These are phyloP conservation scores for Aristolochia fimbriata DNA, from an alignment of 164 flowering plant genomes.

Conservation along the genomic window DNA sequence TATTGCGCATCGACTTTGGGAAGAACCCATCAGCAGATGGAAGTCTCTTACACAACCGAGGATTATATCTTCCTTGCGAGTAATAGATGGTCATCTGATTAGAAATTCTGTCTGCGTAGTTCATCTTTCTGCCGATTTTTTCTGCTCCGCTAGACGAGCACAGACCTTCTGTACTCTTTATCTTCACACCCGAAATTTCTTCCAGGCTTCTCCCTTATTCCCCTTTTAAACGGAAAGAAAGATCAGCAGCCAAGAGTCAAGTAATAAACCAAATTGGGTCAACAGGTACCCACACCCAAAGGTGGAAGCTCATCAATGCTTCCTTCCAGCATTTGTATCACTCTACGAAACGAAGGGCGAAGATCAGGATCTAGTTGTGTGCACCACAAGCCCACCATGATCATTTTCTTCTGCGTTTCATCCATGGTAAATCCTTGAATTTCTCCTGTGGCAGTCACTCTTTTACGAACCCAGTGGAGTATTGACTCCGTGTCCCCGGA, in stretches of 20 bases:
- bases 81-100: neutral
- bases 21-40: neutral
- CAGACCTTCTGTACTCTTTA: too few relatives aligned
- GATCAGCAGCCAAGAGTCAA: too few relatives aligned
- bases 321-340: slow-evolving; percentile 8
- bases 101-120: neutral
- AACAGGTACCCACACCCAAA: too few relatives aligned
- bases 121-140: too few relatives aligned
- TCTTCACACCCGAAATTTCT: too few relatives aligned
- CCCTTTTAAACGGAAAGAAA: too few relatives aligned
- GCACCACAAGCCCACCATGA: slow-evolving; percentile 9
- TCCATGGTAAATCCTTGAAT: neutral
- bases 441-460: neutral
- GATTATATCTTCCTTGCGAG: too few relatives aligned
- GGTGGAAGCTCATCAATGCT: neutral
- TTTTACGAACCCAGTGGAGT: slow-evolving; percentile 1
- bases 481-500: neutral
- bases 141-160: too few relatives aligned
- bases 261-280: too few relatives aligned
- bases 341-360: slow-evolving; percentile 8
- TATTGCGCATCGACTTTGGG: neutral
- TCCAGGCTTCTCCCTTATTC: too few relatives aligned
- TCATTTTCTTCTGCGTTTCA: slow-evolving; percentile 3
- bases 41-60: neutral
- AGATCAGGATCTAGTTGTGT: neutral